Evolutionary conservation across 805 yeast species (phyloP).

Genomic region (Schizosaccharomyces octosporus): DNA sequence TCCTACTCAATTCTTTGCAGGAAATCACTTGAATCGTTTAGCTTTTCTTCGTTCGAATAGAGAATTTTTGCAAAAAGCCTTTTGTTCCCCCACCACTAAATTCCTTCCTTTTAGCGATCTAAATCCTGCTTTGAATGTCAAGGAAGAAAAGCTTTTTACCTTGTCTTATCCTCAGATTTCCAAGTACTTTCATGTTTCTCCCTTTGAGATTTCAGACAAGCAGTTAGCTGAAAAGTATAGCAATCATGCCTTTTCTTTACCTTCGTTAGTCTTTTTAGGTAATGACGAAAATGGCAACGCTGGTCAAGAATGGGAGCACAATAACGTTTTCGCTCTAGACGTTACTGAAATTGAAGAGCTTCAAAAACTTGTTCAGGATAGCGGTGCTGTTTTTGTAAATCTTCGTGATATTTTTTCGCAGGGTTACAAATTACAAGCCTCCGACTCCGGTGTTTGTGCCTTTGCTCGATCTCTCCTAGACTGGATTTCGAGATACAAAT

Average conservation of each 20-base stretch:
- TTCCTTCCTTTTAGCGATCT: slow-evolving; percentile 21
- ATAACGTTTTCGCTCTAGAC: slow-evolving; percentile 13
- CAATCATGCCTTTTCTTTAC: not conserved
- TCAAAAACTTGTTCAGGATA: not conserved
- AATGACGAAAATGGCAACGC: slow-evolving; percentile 15
- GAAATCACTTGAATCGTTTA: slow-evolving; percentile 35
- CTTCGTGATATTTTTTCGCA: not conserved
- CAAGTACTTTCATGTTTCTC: slow-evolving; percentile 14
- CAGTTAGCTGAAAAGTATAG: slow-evolving; percentile 15
- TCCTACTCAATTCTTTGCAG: slow-evolving; percentile 17
- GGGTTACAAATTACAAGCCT: not conserved
- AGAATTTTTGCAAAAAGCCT: slow-evolving; percentile 24
- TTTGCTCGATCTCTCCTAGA: slow-evolving; percentile 68
- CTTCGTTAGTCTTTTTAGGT: slow-evolving; percentile 23
- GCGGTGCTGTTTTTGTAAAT: not conserved
- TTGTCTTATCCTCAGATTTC: slow-evolving; percentile 14
- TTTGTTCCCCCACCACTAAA: slow-evolving; percentile 23
- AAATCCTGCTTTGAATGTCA: slow-evolving; percentile 7
- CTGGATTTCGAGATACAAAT: slow-evolving; percentile 51
- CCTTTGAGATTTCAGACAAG: slow-evolving; percentile 11
- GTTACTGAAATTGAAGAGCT: not conserved
- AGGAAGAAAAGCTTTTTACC: slow-evolving; percentile 12
- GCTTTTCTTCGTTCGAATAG: slow-evolving; percentile 35
- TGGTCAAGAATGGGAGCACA: slow-evolving; percentile 17
- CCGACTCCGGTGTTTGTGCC: slow-evolving; percentile 15